Conservation (phyloP, 768 basidiomycete species). For the Xanthoconium stramineum region DNA sequence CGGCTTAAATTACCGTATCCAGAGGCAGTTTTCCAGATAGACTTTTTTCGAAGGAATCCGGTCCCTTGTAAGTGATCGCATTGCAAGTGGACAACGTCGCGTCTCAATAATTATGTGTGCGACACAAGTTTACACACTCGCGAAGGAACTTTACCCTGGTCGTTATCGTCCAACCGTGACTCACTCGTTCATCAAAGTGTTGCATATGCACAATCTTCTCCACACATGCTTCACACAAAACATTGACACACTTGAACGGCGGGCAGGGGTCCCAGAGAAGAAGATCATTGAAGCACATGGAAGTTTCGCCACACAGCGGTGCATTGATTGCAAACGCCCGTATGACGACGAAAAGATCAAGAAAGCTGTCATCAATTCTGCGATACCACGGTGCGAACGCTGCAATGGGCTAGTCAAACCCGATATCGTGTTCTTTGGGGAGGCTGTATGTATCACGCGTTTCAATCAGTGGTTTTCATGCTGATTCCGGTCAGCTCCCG, state of each 20-base stretch:
- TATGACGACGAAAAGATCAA: constrained; percentile 71
- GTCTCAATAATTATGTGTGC: not conserved
- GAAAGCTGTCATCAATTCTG: constrained; percentile 52
- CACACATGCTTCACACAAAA: constrained; percentile 86
- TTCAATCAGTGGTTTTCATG: not conserved
- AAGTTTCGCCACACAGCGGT: constrained; percentile 85
- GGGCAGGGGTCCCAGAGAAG: constrained; percentile 68
- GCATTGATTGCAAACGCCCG: constrained; percentile 63
- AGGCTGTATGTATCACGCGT: constrained; percentile 47
- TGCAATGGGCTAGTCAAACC: constrained; percentile 84
- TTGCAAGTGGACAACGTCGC: not conserved
- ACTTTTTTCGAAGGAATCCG: constrained; percentile 78
- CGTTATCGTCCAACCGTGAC: constrained; percentile 83
- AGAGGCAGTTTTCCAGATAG: constrained; percentile 93
- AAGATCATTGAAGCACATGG: constrained; percentile 95
- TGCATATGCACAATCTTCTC: constrained; percentile 66
- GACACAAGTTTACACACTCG: constrained; percentile 77
- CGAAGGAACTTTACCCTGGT: constrained; percentile 90
- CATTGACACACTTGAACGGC: constrained; percentile 88
- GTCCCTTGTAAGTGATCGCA: constrained; percentile 60
- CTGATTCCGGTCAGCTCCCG: constrained; percentile 56
- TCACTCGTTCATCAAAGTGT: constrained; percentile 85
- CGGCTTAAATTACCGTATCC: constrained; percentile 82
- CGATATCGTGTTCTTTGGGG: constrained; percentile 95
- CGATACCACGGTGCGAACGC: constrained; percentile 56